Evolutionary conservation across 2,329 filamentous ascomycete genomes (phyloP).

Genomic region (Calonectria pteridis): DNA sequence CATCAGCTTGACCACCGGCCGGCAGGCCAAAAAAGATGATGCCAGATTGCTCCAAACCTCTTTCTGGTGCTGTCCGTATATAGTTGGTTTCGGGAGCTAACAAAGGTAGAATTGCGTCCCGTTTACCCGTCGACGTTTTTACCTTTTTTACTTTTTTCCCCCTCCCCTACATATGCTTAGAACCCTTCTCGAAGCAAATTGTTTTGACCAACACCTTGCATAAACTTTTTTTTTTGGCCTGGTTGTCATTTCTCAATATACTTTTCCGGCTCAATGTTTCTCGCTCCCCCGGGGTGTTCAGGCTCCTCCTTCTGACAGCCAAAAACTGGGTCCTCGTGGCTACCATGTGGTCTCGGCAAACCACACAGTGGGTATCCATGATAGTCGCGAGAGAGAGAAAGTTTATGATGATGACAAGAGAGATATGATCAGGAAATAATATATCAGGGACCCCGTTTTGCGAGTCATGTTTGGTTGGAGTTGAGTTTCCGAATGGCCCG

Average conservation of each 20-base stretch:
- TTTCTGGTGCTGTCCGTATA: neutral
- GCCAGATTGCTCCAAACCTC: neutral
- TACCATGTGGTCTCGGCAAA: neutral
- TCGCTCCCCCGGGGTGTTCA: neutral
- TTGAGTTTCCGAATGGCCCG: constrained; percentile 4
- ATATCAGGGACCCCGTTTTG: neutral
- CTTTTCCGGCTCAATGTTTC: neutral
- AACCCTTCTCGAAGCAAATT: neutral
- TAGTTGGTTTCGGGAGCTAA: constrained; percentile 7
- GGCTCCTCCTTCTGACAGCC: neutral
- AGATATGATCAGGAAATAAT: neutral
- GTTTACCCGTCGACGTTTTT: neutral
- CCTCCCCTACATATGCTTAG: too few species aligned
- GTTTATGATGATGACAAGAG: neutral
- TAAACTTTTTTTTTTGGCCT: neutral
- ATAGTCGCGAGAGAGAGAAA: neutral
- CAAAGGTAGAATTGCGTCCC: constrained; percentile 8
- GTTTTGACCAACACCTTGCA: neutral
- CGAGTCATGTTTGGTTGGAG: neutral
- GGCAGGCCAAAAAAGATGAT: constrained; percentile 15
- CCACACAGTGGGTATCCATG: neutral
- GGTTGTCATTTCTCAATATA: neutral
- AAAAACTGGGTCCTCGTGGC: neutral
- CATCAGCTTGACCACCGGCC: constrained; percentile 1
- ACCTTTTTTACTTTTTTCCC: neutral